These are phyloP conservation scores for Trichoderma koningiopsis DNA, from an alignment of 2,329 filamentous ascomycete genomes.

Conservation along the genomic window DNA sequence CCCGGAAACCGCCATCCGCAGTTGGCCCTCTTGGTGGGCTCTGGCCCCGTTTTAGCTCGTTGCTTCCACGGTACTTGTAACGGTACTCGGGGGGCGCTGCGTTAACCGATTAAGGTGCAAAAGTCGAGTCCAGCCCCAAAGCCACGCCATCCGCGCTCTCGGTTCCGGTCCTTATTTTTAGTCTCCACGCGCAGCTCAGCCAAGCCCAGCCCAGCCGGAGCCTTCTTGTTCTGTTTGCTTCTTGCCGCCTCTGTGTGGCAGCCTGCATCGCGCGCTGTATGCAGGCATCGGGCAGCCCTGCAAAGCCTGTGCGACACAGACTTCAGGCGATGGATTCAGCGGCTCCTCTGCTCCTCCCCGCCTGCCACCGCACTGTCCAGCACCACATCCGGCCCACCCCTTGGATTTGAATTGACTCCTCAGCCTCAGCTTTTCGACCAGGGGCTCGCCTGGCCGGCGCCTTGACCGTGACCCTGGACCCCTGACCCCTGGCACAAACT, in stretches of 20 bases:
- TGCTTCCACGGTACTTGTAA: not conserved
- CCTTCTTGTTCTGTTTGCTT: not conserved
- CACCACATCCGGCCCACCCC: constrained; percentile 9
- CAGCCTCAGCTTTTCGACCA: not conserved
- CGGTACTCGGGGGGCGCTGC: not conserved
- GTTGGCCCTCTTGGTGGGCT: not conserved
- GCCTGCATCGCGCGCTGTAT: not conserved
- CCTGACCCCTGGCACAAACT: constrained; percentile 16
- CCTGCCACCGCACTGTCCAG: constrained; percentile 27
- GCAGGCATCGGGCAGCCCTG: too few species aligned
- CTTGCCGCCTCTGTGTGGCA: not conserved
- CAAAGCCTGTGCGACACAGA: not conserved
- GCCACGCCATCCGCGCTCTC: not conserved
- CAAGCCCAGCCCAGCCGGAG: not conserved
- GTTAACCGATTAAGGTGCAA: not conserved
- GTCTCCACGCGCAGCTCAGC: not conserved
- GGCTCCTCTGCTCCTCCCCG: constrained; percentile 1
- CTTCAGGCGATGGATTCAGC: not conserved
- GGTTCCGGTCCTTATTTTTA: not conserved
- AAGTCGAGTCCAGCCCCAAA: not conserved
- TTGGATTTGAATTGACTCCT: not conserved
- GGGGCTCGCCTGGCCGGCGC: not conserved
- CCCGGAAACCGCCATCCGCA: constrained; percentile 18
- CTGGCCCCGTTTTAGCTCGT: not conserved
- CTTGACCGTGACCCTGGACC: not conserved